Percentiles rank a stretch among this genome's conserved stretches.
Evolutionary conservation across 164 flowering plant species (phyloP).

Genomic region (Piper betle): DNA sequence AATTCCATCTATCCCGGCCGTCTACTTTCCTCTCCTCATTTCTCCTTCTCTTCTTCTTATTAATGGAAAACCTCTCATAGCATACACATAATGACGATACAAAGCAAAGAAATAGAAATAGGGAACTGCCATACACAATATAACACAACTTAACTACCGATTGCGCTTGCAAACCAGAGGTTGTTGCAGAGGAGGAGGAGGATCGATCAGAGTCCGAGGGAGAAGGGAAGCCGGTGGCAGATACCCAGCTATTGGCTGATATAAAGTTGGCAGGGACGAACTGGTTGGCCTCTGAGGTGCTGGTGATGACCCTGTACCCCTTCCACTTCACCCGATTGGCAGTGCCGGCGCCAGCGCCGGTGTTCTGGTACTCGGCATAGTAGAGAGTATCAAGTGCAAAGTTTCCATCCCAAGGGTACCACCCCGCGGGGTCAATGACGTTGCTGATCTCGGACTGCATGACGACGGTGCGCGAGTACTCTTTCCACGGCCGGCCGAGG

Average conservation of each 20-base stretch:
- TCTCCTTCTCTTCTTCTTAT: too few relatives aligned
- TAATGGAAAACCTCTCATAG: too few relatives aligned
- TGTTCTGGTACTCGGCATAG: constrained; percentile 55
- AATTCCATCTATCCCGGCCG: too few relatives aligned
- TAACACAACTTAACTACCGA: too few relatives aligned
- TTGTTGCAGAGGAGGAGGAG: not conserved
- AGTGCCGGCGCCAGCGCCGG: constrained; percentile 55
- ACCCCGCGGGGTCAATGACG: constrained; percentile 54
- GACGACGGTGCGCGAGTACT: constrained; percentile 52
- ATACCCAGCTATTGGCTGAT: constrained; percentile 41
- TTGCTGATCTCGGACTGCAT: constrained; percentile 43
- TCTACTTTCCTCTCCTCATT: too few relatives aligned
- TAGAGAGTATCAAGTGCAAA: constrained; percentile 47
- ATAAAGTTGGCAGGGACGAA: constrained; percentile 39
- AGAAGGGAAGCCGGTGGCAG: constrained; percentile 45
- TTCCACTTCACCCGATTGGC: constrained; percentile 50
- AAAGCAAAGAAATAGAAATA: too few relatives aligned
- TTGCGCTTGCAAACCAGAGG: too few relatives aligned
- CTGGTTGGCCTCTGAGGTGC: constrained; percentile 33
- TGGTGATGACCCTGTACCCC: constrained; percentile 39
- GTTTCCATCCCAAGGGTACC: constrained; percentile 59
- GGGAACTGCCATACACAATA: too few relatives aligned
- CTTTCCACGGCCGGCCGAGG: constrained; percentile 78
- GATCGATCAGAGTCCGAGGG: constrained; percentile 26
- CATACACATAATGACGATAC: too few relatives aligned